Evolutionary conservation across 2,329 filamentous ascomycete genomes (phyloP).

Genomic region (Ophiostoma australiae): DNA sequence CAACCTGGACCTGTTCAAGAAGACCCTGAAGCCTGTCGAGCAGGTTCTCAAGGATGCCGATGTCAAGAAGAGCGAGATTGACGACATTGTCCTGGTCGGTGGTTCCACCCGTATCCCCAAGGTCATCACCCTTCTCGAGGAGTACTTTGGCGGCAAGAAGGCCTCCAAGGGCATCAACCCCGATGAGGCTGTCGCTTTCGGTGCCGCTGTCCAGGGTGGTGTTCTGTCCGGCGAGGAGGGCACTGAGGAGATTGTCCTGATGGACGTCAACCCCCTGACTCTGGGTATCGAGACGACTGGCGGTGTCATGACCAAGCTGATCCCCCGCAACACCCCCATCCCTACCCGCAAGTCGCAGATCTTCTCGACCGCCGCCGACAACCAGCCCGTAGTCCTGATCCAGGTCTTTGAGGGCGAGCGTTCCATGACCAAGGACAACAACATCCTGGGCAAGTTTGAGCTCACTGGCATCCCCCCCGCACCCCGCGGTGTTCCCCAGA

Average conservation of each 20-base stretch:
- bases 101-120: conserved; percentile 99
- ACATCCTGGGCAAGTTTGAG: conserved; percentile 96
- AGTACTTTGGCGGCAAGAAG: conserved; percentile 94
- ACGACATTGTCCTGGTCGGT: conserved; percentile 96
- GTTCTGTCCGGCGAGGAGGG: conserved; percentile 84
- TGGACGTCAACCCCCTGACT: conserved; percentile 95
- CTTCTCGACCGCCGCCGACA: conserved; percentile 94
- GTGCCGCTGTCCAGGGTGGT: conserved; percentile 95
- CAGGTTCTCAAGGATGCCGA: conserved; percentile 98
- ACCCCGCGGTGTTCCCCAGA: conserved; percentile 93
- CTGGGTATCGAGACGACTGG: conserved; percentile 97
- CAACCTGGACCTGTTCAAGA: conserved; percentile 99
- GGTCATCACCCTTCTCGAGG: conserved; percentile 89
- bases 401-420: conserved; percentile 95
- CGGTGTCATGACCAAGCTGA: conserved; percentile 96
- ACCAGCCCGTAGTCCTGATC: conserved; percentile 92
- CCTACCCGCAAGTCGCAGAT: conserved; percentile 97
- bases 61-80: conserved; percentile 89
- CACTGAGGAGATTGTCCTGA: conserved; percentile 76
- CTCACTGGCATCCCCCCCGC: conserved; percentile 92
- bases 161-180: conserved; percentile 99
- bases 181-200: conserved; percentile 96
- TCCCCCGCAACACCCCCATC: conserved; percentile 89
- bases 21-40: conserved; percentile 97
- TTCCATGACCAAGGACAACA: conserved; percentile 93